Conservation (phyloP, 2,329 filamentous ascomycete genomes). For the Triangularia verruculosa region DNA sequence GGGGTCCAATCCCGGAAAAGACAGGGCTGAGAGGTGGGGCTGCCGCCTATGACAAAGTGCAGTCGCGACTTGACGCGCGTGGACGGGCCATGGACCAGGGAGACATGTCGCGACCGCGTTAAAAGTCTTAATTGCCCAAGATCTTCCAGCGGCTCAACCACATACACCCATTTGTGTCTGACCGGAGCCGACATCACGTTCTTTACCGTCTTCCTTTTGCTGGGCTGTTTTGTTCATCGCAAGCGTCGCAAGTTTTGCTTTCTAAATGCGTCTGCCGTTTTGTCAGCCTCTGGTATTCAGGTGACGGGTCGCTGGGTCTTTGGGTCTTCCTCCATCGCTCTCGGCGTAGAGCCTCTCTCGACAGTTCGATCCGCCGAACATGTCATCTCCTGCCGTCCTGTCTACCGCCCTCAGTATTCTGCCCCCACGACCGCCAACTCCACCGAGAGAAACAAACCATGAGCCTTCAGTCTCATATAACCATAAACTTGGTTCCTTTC, state of each 20-base stretch:
- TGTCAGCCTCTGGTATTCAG: constrained; percentile 1
- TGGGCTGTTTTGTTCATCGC: neutral
- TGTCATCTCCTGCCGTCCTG: constrained; percentile 38
- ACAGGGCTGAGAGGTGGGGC: constrained; percentile 21
- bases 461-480: constrained; percentile 38
- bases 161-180: constrained; percentile 5
- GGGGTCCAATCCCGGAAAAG: constrained; percentile 6
- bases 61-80: constrained; percentile 24
- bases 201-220: neutral
- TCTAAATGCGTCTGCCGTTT: constrained; percentile 17
- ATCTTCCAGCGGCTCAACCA: constrained; percentile 12
- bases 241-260: neutral
- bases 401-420: constrained; percentile 50
- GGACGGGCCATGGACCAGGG: constrained; percentile 8
- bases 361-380: constrained; percentile 24
- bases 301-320: constrained; percentile 21
- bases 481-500: constrained; percentile 33
- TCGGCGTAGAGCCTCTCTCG: constrained; percentile 1
- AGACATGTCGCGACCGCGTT: constrained; percentile 25
- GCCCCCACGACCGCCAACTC: constrained; percentile 62
- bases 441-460: constrained; percentile 54
- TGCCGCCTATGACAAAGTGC: constrained; percentile 7
- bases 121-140: constrained; percentile 25
- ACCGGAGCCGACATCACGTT: neutral
- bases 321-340: constrained; percentile 13